phyloP scores from a whole-genome alignment of 345 rosid genomes.

The Populus ilicifolia region DNA sequence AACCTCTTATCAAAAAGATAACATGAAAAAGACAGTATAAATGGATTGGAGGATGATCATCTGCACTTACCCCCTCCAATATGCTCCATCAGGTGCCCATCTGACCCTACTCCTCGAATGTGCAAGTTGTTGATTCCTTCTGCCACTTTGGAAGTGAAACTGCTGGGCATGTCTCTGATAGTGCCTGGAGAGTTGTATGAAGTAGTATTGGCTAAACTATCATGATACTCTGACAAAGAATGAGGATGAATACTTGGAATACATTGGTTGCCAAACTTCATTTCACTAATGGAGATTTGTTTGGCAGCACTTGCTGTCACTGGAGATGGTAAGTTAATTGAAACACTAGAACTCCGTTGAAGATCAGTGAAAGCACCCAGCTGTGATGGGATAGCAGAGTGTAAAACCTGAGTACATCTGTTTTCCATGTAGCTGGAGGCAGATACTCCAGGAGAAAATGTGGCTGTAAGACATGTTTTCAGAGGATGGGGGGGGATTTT shows the following conservation, averaged over 20 bases:
- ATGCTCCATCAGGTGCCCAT: constrained; percentile 39
- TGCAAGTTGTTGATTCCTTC: constrained; percentile 60
- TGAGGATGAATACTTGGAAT: constrained; percentile 64
- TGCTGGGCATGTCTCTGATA: constrained; percentile 32
- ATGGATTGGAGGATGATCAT: constrained; percentile 11
- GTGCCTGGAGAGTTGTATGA: constrained; percentile 48
- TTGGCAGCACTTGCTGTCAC: constrained; percentile 52
- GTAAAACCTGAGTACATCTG: constrained; percentile 9
- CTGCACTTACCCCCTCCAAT: constrained; percentile 41
- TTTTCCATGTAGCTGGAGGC: constrained; percentile 17
- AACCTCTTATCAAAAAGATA: not conserved
- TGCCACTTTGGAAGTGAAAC: constrained; percentile 16
- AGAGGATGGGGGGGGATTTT: constrained; percentile 14
- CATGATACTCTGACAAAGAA: constrained; percentile 75
- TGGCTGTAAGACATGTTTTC: constrained; percentile 28
- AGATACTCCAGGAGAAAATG: constrained; percentile 31
- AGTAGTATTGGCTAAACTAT: constrained; percentile 53
- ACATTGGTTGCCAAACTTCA: constrained; percentile 50
- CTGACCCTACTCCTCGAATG: constrained; percentile 43
- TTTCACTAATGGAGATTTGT: constrained; percentile 49
- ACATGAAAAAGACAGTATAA: not conserved
- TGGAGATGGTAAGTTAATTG: constrained; percentile 62
- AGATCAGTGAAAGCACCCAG: constrained; percentile 16
- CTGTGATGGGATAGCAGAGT: constrained; percentile 20
- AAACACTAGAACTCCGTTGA: constrained; percentile 50